These are phyloP conservation scores for Corchorus olitorius DNA, from an alignment of 345 rosid genomes.

Conservation along the genomic window DNA sequence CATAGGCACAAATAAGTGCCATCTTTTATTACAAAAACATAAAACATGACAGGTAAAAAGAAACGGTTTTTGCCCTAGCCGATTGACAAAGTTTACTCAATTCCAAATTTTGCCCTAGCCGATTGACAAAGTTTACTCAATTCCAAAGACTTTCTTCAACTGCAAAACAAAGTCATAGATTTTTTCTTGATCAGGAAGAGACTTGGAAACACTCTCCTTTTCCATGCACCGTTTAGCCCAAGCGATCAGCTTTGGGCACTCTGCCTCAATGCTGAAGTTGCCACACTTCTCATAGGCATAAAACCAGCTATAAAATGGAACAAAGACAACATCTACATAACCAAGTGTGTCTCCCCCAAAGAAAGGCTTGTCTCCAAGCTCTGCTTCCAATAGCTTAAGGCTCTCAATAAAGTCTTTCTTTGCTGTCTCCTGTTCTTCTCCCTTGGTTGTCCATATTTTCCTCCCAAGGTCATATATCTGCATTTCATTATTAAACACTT, in stretches of 20 bases:
- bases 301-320: constrained; percentile 19
- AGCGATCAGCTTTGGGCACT: constrained; percentile 33
- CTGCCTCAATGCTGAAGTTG: constrained; percentile 20
- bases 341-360: constrained; percentile 19
- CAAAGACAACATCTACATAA: constrained; percentile 4
- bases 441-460: constrained; percentile 18
- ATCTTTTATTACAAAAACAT: too few relatives aligned
- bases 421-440: constrained; percentile 24
- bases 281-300: constrained; percentile 19
- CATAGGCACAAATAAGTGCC: too few relatives aligned
- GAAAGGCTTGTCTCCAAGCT: constrained; percentile 26
- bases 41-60: too few relatives aligned
- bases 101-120: too few relatives aligned
- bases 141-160: constrained; percentile 26
- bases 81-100: too few relatives aligned
- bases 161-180: constrained; percentile 21
- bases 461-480: constrained; percentile 17
- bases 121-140: neutral
- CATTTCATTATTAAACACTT: neutral
- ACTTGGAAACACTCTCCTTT: constrained; percentile 32
- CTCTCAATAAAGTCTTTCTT: constrained; percentile 22
- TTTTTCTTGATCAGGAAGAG: constrained; percentile 29
- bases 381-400: constrained; percentile 24
- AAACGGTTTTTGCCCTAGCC: too few relatives aligned
- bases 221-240: constrained; percentile 42